Percentiles rank a stretch among this genome's conserved stretches.
Evolutionary conservation across 2,329 filamentous ascomycete genomes (phyloP).

Genomic region (Alternaria metachromatica): DNA sequence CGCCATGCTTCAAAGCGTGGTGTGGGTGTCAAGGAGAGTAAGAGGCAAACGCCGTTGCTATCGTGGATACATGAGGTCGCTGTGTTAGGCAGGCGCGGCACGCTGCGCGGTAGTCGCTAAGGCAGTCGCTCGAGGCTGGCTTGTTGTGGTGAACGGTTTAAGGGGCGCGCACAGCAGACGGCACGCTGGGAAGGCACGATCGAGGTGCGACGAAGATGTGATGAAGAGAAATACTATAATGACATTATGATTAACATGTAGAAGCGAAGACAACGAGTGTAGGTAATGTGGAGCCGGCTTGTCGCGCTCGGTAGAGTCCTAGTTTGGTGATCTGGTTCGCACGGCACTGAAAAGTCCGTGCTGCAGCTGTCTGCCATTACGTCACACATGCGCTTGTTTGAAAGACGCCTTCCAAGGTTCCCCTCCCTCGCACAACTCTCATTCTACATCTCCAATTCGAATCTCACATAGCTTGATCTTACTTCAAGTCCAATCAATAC

Average conservation of each 20-base stretch:
- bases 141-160: constrained; percentile 13
- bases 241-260: constrained; percentile 8
- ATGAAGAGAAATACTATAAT: not conserved
- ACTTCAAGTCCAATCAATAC: constrained; percentile 7
- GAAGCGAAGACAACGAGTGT: constrained; percentile 7
- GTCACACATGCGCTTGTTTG: constrained; percentile 35
- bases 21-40: constrained; percentile 5
- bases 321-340: constrained; percentile 31
- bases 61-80: constrained; percentile 36
- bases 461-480: constrained; percentile 7
- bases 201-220: constrained; percentile 1
- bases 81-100: constrained; percentile 28
- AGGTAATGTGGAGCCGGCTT: not conserved
- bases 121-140: constrained; percentile 7
- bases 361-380: constrained; percentile 30
- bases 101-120: not conserved
- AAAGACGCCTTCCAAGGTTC: constrained; percentile 24
- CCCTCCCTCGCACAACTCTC: constrained; percentile 22
- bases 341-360: constrained; percentile 17
- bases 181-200: constrained; percentile 6
- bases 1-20: constrained; percentile 27
- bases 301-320: constrained; percentile 9
- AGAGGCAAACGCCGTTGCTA: constrained; percentile 34
- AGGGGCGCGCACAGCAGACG: constrained; percentile 22
- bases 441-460: constrained; percentile 10